Evolutionary conservation across 163 green algal genomes (phyloP).

Genomic region (Chloromonas sp.): DNA sequence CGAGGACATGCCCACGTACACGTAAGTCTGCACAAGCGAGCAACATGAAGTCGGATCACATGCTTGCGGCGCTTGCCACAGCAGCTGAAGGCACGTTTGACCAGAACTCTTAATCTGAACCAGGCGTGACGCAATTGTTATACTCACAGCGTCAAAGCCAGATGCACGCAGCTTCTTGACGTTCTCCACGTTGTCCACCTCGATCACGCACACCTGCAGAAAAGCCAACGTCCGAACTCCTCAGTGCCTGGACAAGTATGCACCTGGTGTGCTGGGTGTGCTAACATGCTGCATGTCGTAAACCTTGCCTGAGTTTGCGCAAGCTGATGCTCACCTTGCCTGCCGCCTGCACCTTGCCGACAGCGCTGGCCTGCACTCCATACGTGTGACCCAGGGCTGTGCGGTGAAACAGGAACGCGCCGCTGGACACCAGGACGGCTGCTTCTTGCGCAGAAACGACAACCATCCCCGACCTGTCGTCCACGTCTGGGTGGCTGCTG

Average conservation of each 20-base stretch:
- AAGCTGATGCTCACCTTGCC: conserved; percentile 24
- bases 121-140: neutral
- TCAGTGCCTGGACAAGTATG: too few relatives aligned
- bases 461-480: conserved; percentile 27
- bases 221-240: too few relatives aligned
- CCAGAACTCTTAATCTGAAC: neutral
- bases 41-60: too few relatives aligned
- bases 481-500: conserved; percentile 7
- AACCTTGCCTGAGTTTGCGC: too few relatives aligned
- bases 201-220: conserved; percentile 35
- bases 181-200: conserved; percentile 50
- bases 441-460: conserved; percentile 33
- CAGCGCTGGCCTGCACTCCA: conserved; percentile 34
- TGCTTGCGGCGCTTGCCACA: too few relatives aligned
- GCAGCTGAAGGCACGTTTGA: too few relatives aligned
- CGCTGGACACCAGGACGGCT: conserved; percentile 19
- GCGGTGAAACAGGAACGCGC: conserved; percentile 39
- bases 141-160: conserved; percentile 36
- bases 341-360: conserved; percentile 38
- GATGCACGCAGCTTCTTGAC: conserved; percentile 24
- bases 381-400: conserved; percentile 53
- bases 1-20: conserved; percentile 26
- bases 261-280: too few relatives aligned
- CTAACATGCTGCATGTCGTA: too few relatives aligned
- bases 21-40: conserved; percentile 13